Evolutionary conservation across 1,139 yeast species (phyloP).

Genomic region (Wickerhamiella pararugosa): DNA sequence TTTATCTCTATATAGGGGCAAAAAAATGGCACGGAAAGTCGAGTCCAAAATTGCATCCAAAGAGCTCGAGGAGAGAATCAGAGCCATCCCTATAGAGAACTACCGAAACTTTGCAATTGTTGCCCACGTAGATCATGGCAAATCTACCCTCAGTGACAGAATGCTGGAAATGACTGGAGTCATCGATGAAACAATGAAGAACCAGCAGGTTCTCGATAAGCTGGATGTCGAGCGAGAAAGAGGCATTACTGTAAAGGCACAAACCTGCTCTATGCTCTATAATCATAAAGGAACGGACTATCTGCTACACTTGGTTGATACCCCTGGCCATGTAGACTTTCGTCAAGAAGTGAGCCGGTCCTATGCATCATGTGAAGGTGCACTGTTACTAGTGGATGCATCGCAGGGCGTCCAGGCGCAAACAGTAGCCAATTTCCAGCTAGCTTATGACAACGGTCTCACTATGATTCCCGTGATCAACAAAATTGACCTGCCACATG

Average conservation of each 20-base stretch:
- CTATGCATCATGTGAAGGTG: conserved; percentile 95
- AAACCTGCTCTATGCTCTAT: conserved; percentile 88
- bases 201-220: conserved; percentile 80
- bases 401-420: conserved; percentile 96
- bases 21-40: conserved; percentile 2
- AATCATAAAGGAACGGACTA: conserved; percentile 58
- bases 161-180: conserved; percentile 80
- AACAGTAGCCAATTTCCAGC: conserved; percentile 86
- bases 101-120: conserved; percentile 87
- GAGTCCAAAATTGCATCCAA: conserved; percentile 8
- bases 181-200: conserved; percentile 55
- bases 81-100: conserved; percentile 55
- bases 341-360: conserved; percentile 87
- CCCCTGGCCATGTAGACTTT: conserved; percentile 97
- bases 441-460: conserved; percentile 76
- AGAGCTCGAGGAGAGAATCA: conserved; percentile 15
- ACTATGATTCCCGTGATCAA: conserved; percentile 79
- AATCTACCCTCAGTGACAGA: conserved; percentile 81
- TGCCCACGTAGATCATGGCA: conserved; percentile 98
- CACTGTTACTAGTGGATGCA: conserved; percentile 79
- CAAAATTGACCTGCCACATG: conserved; percentile 80
- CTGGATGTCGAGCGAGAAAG: conserved; percentile 90
- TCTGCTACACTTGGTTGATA: conserved; percentile 78
- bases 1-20: conserved; percentile 20
- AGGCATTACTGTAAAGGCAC: conserved; percentile 95